Base-by-base conservation (phyloP, 192 early-diverging fungal species). In the Lobosporangium transversale region DNA sequence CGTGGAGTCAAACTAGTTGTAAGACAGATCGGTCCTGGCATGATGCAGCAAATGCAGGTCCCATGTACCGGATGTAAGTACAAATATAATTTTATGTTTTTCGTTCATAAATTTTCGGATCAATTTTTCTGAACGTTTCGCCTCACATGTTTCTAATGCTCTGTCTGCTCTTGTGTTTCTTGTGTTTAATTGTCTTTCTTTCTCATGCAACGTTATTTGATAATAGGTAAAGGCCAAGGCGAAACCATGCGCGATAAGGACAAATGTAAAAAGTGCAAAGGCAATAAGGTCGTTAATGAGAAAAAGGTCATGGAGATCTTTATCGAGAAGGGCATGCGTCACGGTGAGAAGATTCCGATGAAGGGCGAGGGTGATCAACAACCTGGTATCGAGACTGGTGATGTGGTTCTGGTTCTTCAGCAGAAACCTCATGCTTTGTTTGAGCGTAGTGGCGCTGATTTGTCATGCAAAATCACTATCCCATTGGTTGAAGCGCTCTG, bases 281-380 rank as follows among this genome's bases (percentile, higher is more conserved):
- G 97, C 7, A 80, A 81, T 57, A 93, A 97, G 82, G 87, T 94
- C 1, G 80, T 85, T 14, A 83, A 88, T 27, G 96, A 97, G 81
- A 92, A 93, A 64, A 98, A 98, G 78, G 84, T 89, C 7, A 88
- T 99, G 45, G 96, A 96, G 62, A 88, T 99, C 57, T 88, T 87
- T 67, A 91, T 99, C 45, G 94, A 98, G 66, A 96, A 94, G 78
- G 98, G 98, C 31, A 97, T 97, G 95, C 70, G 61, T 30, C 85
- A 97, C 58, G 93, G 94, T 23, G 94, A 98, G 59, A 90, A 89
- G 80, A 96, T 99, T 58, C 85, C 88, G 5, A 93, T 98, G 81
- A 81, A 83, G 60, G 97, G 97, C 27, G 96, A 98, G 79, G 98
- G 91, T 53, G 98, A 99, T 80, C 97, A 98, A 74, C 87, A 81